Conservation (phyloP, 371 early-diverging fungal genomes). For the Mortierella sp. region DNA sequence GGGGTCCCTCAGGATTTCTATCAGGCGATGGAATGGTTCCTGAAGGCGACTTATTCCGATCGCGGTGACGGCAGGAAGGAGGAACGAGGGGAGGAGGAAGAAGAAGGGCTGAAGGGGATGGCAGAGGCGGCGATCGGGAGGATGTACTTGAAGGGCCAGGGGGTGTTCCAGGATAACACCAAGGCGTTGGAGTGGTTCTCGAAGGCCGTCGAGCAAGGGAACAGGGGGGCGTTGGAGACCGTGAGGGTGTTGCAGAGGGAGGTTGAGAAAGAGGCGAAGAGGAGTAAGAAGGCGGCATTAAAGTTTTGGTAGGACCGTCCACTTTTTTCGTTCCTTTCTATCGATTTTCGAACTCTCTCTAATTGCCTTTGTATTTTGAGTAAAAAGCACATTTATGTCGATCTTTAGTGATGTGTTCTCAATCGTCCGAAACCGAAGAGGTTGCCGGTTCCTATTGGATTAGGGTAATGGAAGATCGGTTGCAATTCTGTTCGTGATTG, state of each 20-base stretch:
- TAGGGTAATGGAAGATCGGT: too few species aligned
- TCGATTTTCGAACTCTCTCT: background rate
- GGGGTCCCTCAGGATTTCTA: constrained; percentile 1
- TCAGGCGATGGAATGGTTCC: constrained; percentile 32
- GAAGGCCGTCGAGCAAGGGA: background rate
- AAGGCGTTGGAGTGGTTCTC: background rate
- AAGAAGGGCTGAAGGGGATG: background rate
- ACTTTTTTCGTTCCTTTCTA: background rate
- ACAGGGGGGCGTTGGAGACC: background rate
- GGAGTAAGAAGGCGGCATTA: background rate
- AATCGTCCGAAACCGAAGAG: too few species aligned
- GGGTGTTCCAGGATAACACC: constrained; percentile 30
- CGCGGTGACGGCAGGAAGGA: background rate
- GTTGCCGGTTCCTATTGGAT: too few species aligned
- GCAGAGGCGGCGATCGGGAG: constrained; percentile 2
- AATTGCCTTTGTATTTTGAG: too few species aligned
- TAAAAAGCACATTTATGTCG: too few species aligned
- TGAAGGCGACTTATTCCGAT: constrained; percentile 18
- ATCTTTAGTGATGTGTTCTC: too few species aligned
- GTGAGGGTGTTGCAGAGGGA: background rate
- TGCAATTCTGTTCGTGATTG: too few species aligned
- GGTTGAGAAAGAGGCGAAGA: background rate
- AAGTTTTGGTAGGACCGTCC: background rate
- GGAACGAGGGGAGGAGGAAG: background rate
- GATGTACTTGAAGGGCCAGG: constrained; percentile 81